A percentile compares a stretch with the other conserved stretches of the same genome.
phyloP scores from a whole-genome alignment of 495 filamentous ascomycete species.

The Aeminium ludgeri region DNA sequence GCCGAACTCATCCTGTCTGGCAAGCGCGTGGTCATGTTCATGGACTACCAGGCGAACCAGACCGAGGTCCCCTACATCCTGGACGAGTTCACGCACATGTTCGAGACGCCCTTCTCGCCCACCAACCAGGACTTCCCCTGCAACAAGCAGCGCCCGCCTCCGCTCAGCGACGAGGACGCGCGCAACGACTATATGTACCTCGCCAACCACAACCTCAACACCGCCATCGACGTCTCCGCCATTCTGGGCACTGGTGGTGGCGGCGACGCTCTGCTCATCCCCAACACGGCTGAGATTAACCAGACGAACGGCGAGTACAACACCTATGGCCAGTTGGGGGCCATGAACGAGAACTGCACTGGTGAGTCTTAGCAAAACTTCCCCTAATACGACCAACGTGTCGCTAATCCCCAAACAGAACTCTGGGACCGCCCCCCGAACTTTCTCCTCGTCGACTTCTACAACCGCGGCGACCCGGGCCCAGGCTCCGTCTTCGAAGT shows the following conservation, averaged over 20 bases:
- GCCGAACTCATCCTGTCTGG: constrained; percentile 55
- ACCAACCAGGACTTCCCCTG: constrained; percentile 43
- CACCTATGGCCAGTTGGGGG: constrained; percentile 47
- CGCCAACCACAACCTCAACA: constrained; percentile 70
- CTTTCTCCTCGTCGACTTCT: constrained; percentile 81
- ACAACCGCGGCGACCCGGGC: constrained; percentile 49
- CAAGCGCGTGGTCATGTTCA: constrained; percentile 47
- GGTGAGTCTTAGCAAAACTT: too few species aligned
- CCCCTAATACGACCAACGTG: neutral
- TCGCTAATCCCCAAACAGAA: constrained; percentile 10
- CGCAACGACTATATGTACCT: constrained; percentile 52
- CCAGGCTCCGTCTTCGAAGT: constrained; percentile 79
- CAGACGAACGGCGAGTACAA: constrained; percentile 52
- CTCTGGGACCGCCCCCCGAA: constrained; percentile 62
- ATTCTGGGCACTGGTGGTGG: constrained; percentile 31
- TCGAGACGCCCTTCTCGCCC: constrained; percentile 51
- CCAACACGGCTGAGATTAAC: constrained; percentile 48
- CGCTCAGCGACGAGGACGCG: constrained; percentile 34
- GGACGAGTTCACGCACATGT: constrained; percentile 49
- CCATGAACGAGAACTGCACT: constrained; percentile 50
- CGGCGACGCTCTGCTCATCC: constrained; percentile 36
- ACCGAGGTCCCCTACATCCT: constrained; percentile 49
- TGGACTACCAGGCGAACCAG: constrained; percentile 78
- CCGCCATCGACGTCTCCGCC: constrained; percentile 8
- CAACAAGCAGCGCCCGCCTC: constrained; percentile 41